These are phyloP conservation scores for Fusarium sp. DNA, from an alignment of 2,329 filamentous ascomycete genomes.

Conservation along the genomic window DNA sequence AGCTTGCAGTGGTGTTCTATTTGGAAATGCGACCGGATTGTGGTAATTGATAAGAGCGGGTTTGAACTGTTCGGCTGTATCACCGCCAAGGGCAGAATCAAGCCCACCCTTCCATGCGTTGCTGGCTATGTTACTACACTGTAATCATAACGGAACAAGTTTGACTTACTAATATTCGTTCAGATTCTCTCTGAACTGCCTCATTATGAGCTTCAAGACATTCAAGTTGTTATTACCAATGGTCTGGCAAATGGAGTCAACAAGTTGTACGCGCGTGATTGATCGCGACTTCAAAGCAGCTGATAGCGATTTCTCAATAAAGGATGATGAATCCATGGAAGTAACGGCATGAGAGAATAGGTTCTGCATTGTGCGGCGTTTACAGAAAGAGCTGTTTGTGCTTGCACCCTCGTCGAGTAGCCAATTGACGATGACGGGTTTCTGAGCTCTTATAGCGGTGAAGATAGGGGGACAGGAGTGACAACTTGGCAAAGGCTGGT, in stretches of 20 bases:
- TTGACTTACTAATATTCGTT: background rate
- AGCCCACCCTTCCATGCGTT: background rate
- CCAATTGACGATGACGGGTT: background rate
- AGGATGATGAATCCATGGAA: background rate
- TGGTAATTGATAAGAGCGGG: background rate
- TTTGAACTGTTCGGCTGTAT: background rate
- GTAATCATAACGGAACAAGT: background rate
- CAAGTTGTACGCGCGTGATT: background rate
- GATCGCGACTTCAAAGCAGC: background rate
- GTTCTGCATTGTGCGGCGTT: background rate
- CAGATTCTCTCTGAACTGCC: background rate
- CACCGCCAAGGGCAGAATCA: accelerated
- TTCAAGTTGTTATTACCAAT: background rate
- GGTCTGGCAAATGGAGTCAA: background rate
- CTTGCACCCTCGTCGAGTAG: background rate
- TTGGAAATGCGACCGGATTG: accelerated
- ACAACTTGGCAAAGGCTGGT: background rate
- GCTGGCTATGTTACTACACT: background rate
- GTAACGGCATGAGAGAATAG: background rate
- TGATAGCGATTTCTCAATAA: background rate
- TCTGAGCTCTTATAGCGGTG: background rate
- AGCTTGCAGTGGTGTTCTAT: background rate
- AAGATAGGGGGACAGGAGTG: background rate
- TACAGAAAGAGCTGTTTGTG: background rate
- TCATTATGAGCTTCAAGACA: background rate